Base-by-base conservation (phyloP, 352 stramenopile genomes). In the Phytophthora meadii region DNA sequence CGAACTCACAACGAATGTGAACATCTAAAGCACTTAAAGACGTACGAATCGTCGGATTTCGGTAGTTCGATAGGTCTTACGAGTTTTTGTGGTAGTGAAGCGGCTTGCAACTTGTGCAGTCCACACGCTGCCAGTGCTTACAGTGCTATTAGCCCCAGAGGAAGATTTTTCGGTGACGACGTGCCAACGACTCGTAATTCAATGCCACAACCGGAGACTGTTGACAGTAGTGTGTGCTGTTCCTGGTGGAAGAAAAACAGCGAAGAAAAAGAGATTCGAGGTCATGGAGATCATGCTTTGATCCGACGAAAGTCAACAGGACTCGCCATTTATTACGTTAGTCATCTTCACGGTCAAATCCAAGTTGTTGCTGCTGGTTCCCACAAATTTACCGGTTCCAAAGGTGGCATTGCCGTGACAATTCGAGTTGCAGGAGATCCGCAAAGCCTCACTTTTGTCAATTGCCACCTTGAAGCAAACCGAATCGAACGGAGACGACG, bases 401-500 rank as follows among this genome's bases (percentile, higher is more conserved):
- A 92, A 64, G 84, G 87, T 12, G 87, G 78, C 40, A 61, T 92
- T 19, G 87, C 70, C 2, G 66, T 87, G 30, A 77, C 68, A 9
- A 49, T 94, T 10, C 68, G 70, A 25, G 30, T 92, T 5, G 66
- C 42, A 27, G 69, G 61, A 12, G 70, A 84, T 30, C 50, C 81
- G 4, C 74, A 84, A 47, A 89, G 77, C 11, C 45, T 93, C 5
- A 86, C 74, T 19, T 91, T 94, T 46, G 73, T 81, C 12, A 93
- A 86, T 53, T 89, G 79, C 47, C 82, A 93, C 59, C 58, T 94
- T 9, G 84, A 92, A 53, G 79, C 81, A n/a, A 86, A 90, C 42
- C 74, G 74, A 27, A 66, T 77, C 9, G 72, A 72, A 14, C 63
- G 79, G 17, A 73, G 87, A 14, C 71, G 74, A 17, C 65, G 85